Percentiles rank a stretch among this genome's conserved stretches.
These are phyloP conservation scores for Yamadazyma kitorensis DNA, from an alignment of 805 yeast genomes.

Conservation along the genomic window DNA sequence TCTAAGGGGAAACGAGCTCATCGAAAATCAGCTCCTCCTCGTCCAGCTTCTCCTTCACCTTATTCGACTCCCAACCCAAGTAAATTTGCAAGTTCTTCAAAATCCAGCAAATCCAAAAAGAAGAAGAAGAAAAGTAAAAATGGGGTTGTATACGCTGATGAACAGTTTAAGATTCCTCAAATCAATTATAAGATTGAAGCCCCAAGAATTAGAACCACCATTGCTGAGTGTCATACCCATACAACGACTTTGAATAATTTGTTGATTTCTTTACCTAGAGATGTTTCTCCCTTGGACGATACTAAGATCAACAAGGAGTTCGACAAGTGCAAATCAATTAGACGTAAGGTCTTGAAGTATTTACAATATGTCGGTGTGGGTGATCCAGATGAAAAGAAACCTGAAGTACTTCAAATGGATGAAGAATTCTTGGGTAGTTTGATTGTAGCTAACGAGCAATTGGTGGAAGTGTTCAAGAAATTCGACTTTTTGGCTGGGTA, in stretches of 20 bases:
- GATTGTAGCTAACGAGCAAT: constrained; percentile 85
- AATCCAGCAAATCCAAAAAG: constrained; percentile 12
- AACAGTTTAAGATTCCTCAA: constrained; percentile 59
- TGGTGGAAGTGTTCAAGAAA: constrained; percentile 66
- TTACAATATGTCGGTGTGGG: constrained; percentile 73
- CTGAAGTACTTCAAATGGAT: constrained; percentile 35
- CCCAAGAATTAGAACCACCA: constrained; percentile 62
- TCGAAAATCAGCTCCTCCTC: constrained; percentile 19
- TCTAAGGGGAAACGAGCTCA: neutral
- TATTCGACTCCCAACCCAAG: constrained; percentile 12
- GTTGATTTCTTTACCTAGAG: constrained; percentile 38
- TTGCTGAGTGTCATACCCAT: constrained; percentile 74
- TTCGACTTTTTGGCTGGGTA: constrained; percentile 58
- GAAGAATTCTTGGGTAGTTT: constrained; percentile 88
- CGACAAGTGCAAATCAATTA: constrained; percentile 67
- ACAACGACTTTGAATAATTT: constrained; percentile 66
- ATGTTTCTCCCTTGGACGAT: constrained; percentile 62
- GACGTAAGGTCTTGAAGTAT: constrained; percentile 77
- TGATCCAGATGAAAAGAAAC: constrained; percentile 24
- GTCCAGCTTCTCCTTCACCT: constrained; percentile 25
- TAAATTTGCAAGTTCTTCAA: constrained; percentile 12
- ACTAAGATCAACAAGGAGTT: constrained; percentile 60
- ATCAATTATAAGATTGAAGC: constrained; percentile 68
- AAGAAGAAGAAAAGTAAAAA: constrained; percentile 14
- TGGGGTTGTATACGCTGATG: constrained; percentile 38